Evolutionary conservation across 441 rosid species (phyloP).

Genomic region (Eruca vesicaria): DNA sequence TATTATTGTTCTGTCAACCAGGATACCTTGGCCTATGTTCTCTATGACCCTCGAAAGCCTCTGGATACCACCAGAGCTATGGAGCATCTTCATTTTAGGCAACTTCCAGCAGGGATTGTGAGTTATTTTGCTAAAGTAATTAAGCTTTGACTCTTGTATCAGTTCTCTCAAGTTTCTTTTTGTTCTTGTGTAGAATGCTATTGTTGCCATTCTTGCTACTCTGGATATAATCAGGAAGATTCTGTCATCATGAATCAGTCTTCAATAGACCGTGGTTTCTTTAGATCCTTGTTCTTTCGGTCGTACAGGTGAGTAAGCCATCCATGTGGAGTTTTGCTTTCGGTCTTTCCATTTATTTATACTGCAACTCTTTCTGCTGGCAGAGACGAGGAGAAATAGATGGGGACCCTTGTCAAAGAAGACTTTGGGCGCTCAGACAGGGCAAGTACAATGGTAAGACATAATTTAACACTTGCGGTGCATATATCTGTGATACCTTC

Average conservation of each 20-base stretch:
- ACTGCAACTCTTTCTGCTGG: conserved; percentile 16
- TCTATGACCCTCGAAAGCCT: conserved; percentile 97
- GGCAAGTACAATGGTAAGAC: conserved; percentile 79
- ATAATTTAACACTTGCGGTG: background rate
- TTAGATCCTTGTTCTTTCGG: conserved; percentile 92
- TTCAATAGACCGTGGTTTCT: conserved; percentile 96
- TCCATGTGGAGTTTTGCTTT: background rate
- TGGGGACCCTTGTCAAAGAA: conserved; percentile 99
- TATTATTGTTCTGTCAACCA: conserved; percentile 29
- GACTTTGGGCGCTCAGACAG: conserved; percentile 97
- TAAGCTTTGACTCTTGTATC: background rate
- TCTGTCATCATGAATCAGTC: conserved; percentile 99
- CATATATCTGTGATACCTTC: too few relatives aligned
- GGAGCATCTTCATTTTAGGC: conserved; percentile 99
- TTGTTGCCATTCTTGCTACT: conserved; percentile 97
- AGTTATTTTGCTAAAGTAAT: conserved; percentile 25
- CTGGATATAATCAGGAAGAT: conserved; percentile 99
- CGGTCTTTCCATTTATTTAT: conserved; percentile 5
- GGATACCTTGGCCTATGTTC: conserved; percentile 98
- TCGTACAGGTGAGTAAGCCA: conserved; percentile 66
- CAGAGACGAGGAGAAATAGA: conserved; percentile 98
- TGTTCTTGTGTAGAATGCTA: conserved; percentile 70
- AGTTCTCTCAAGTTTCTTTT: conserved; percentile 3
- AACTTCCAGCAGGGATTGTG: conserved; percentile 99
- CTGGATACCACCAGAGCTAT: conserved; percentile 97